Conservation (phyloP, 257 asterid genomes). For the Forsythia viridissima region DNA sequence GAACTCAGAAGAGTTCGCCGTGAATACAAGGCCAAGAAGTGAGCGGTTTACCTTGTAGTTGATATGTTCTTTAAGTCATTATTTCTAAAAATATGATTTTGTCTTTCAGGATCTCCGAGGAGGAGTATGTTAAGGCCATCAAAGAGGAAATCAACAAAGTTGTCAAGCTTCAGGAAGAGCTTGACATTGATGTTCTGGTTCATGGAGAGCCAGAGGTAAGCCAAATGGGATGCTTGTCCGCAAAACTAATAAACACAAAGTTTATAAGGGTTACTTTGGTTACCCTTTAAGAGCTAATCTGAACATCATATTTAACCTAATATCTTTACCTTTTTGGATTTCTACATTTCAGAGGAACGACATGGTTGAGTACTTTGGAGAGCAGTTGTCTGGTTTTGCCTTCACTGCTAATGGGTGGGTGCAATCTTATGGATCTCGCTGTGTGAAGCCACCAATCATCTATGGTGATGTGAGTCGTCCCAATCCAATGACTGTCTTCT, state of each 20-base stretch:
- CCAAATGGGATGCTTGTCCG: background rate
- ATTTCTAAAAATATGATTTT: conserved; percentile 16
- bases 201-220: conserved; percentile 85
- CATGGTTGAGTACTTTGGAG: conserved; percentile 82
- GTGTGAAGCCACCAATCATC: conserved; percentile 83
- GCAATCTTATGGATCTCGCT: conserved; percentile 75
- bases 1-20: conserved; percentile 79
- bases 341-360: conserved; percentile 56
- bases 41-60: conserved; percentile 15
- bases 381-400: conserved; percentile 73
- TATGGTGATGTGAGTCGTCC: conserved; percentile 85
- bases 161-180: conserved; percentile 75
- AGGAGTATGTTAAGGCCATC: conserved; percentile 58
- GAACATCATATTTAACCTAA: background rate
- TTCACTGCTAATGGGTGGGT: conserved; percentile 79
- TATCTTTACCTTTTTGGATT: background rate
- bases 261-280: background rate
- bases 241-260: background rate
- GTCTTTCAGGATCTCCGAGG: conserved; percentile 58
- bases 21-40: conserved; percentile 75
- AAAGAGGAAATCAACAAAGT: conserved; percentile 64
- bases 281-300: background rate
- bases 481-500: conserved; percentile 75
- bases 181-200: conserved; percentile 71
- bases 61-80: background rate